Conservation (phyloP, 2,329 filamentous ascomycete species). For the Neocatenulostroma microsporum region DNA sequence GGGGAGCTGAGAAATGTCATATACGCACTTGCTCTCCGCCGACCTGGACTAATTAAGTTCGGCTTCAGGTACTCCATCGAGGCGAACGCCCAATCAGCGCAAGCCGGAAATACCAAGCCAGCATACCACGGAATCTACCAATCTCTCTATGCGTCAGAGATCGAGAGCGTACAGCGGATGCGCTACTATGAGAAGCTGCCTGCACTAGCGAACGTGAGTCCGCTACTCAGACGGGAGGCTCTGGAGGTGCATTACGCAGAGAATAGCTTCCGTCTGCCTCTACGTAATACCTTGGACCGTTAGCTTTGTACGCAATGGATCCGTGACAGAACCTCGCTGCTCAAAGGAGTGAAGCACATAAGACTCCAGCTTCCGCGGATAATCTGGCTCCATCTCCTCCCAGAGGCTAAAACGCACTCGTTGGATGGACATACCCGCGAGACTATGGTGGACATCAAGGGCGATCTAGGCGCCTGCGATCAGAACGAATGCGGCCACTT, state of each 20-base stretch:
- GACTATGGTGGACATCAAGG: too few species aligned
- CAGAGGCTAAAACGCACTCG: too few species aligned
- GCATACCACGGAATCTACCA: too few species aligned
- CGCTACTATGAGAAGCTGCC: too few species aligned
- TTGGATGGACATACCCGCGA: too few species aligned
- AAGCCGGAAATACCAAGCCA: too few species aligned
- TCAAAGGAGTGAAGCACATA: neutral
- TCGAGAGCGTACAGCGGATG: too few species aligned
- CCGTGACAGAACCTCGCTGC: neutral
- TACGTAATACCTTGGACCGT: conserved; percentile 1
- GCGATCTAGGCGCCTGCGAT: neutral
- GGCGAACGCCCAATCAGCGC: too few species aligned
- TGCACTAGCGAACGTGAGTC: neutral
- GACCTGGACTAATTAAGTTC: neutral
- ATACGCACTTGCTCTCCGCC: neutral
- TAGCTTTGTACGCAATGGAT: conserved; percentile 1
- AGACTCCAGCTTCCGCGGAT: conserved; percentile 1
- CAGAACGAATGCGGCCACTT: too few species aligned
- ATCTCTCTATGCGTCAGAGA: too few species aligned
- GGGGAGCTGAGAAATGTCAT: neutral
- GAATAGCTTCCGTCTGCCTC: neutral
- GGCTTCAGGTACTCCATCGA: conserved; percentile 1
- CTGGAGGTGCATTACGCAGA: neutral
- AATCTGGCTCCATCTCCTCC: neutral
- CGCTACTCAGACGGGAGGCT: conserved; percentile 1